These are phyloP conservation scores for Neurospora sp. DNA, from an alignment of 495 filamentous ascomycete species.

Conservation along the genomic window DNA sequence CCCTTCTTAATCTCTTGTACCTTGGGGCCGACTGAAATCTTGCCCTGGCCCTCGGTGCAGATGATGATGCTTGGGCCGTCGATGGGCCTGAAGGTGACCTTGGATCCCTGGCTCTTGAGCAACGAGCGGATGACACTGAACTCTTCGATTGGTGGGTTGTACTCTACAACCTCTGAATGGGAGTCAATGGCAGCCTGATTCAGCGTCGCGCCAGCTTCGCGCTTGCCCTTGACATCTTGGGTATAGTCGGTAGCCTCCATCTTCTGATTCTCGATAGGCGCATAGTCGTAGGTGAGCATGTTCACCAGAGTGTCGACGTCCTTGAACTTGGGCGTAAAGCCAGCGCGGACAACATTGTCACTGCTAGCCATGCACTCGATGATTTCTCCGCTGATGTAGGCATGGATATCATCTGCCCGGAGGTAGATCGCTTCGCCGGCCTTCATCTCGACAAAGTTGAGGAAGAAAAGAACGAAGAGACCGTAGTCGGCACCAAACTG, in stretches of 20 bases:
- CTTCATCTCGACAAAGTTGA: constrained; percentile 44
- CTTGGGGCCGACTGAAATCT: constrained; percentile 67
- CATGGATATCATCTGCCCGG: constrained; percentile 92
- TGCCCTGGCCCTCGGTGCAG: constrained; percentile 72
- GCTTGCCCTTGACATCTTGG: not conserved
- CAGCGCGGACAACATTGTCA: constrained; percentile 95
- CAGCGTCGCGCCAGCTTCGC: constrained; percentile 57
- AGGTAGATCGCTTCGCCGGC: constrained; percentile 94
- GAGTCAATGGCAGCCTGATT: constrained; percentile 70
- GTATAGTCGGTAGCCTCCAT: constrained; percentile 69
- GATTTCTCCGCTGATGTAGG: constrained; percentile 91
- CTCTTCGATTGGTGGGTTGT: constrained; percentile 94
- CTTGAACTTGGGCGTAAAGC: constrained; percentile 97
- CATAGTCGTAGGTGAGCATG: constrained; percentile 92
- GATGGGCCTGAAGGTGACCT: constrained; percentile 78
- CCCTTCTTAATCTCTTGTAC: constrained; percentile 57
- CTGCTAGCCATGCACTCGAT: constrained; percentile 98
- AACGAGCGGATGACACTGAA: constrained; percentile 83
- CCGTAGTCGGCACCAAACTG: constrained; percentile 36
- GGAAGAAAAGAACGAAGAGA: constrained; percentile 38
- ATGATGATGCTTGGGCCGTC: constrained; percentile 87
- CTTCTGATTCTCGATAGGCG: constrained; percentile 89
- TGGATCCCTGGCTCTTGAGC: constrained; percentile 57
- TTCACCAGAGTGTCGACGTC: constrained; percentile 82
- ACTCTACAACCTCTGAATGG: constrained; percentile 57